Percentiles rank a stretch among this genome's conserved stretches.
Conservation (phyloP, 129 eudicot genomes). For the Lactuca saligna region DNA sequence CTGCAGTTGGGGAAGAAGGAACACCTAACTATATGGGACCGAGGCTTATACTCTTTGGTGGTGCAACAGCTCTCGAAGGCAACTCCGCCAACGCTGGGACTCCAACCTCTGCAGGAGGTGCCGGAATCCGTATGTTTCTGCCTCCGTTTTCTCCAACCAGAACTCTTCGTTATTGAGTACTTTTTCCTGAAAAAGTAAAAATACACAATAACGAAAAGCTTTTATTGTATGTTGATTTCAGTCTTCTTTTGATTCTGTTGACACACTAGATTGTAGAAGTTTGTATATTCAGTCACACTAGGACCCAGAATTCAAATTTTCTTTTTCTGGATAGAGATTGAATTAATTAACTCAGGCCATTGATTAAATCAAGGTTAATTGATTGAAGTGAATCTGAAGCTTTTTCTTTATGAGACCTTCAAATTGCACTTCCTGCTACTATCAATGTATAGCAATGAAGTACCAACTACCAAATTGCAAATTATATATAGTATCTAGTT, state of each 20-base stretch:
- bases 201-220: slow-evolving; percentile 2
- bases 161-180: not conserved
- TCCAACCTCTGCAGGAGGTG: slow-evolving; percentile 96
- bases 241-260: slow-evolving; percentile 14
- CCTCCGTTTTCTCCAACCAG: slow-evolving; percentile 9
- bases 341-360: slow-evolving; percentile 1
- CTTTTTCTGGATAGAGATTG: slow-evolving; percentile 12
- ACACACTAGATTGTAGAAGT: slow-evolving; percentile 14
- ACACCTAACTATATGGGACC: slow-evolving; percentile 85
- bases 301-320: not conserved
- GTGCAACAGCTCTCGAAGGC: slow-evolving; percentile 96
- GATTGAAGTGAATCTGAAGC: slow-evolving; percentile 19
- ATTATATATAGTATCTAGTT: slow-evolving; percentile 8
- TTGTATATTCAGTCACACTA: slow-evolving; percentile 1
- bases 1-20: slow-evolving; percentile 98
- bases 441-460: slow-evolving; percentile 3
- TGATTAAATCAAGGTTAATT: slow-evolving; percentile 15
- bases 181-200: slow-evolving; percentile 1
- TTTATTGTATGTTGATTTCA: slow-evolving; percentile 7
- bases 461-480: not conserved
- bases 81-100: slow-evolving; percentile 84
- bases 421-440: slow-evolving; percentile 17
- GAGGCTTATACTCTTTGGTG: slow-evolving; percentile 88
- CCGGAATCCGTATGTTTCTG: slow-evolving; percentile 85
- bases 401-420: slow-evolving; percentile 1